Conservation (phyloP, 306 rosid species). For the Quercus dentata region DNA sequence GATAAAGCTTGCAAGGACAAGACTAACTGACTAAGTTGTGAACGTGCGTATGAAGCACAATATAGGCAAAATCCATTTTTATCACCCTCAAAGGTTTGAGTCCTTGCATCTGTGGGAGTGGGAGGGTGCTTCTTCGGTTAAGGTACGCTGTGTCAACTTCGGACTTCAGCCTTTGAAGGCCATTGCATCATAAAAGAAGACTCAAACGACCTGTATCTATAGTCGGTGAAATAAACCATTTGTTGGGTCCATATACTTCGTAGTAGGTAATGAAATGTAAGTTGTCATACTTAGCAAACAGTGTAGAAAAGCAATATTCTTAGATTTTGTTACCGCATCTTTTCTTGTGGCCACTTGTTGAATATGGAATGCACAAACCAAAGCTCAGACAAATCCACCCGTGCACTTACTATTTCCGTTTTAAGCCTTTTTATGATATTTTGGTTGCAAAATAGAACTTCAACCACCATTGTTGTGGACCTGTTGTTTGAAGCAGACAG, state of each 20-base stretch:
- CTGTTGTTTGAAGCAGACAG: not conserved
- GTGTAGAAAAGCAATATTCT: not conserved
- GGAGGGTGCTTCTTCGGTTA: too few relatives aligned
- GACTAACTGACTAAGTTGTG: slow-evolving; percentile 45
- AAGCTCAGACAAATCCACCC: too few relatives aligned
- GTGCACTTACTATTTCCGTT: too few relatives aligned
- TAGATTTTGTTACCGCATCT: not conserved
- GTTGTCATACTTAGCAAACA: not conserved
- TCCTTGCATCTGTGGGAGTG: too few relatives aligned
- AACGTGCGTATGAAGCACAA: not conserved
- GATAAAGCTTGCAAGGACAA: slow-evolving; percentile 51
- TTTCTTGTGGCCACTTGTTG: too few relatives aligned
- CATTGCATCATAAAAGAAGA: not conserved
- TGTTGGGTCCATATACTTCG: not conserved
- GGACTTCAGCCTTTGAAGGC: not conserved
- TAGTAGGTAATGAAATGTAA: not conserved
- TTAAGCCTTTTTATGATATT: too few relatives aligned
- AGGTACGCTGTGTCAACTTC: not conserved
- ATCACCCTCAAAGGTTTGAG: not conserved
- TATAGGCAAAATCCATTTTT: not conserved
- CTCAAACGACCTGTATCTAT: not conserved
- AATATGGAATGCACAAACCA: too few relatives aligned
- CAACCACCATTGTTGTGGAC: too few relatives aligned
- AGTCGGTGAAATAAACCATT: not conserved
- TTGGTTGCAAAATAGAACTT: too few relatives aligned